Base-by-base conservation (phyloP, 176 grass and related monocot genomes). In the Luzula sylvatica region DNA sequence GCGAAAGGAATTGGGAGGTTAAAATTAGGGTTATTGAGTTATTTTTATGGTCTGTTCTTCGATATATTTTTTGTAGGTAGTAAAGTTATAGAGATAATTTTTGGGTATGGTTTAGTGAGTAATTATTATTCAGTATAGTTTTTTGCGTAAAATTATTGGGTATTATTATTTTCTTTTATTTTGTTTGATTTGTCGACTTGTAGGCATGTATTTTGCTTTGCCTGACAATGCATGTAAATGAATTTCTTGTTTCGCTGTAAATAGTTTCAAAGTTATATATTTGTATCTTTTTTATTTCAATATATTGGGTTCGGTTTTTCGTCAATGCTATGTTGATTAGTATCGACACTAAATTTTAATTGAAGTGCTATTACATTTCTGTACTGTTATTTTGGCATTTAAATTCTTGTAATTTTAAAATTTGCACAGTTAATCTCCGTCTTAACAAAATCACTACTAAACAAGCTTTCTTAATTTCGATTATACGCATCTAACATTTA, bases 51-150 rank as follows among this genome's bases (percentile, higher is more conserved):
- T 49, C 47, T 63, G 12, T 63, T 19, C 21, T 47, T 27, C 7
- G 6, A 18, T 48, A 28, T 64, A 8, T 49, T 32, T 24, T 64
- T 64, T 50, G 47, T 64, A 49, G 25, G 29, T 25, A 26, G 44
- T 47, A 27, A 64, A 27, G 22, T 6, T 47, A n/a, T n/a, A 29
- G 43, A 49, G 26, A 47, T 47, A 50, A 35, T 64, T n/a, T 64
- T 64, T 64, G 60, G 26, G 44, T 32, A 45, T 47, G 60, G 20
- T 64, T 50, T 64, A 48, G 24, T 64, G 60, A 1, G 60, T 27
- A 8, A 32, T 48, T 64, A 57, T 57, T 11, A 46, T 50, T 64
- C 23, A 11, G 42, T 12, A 30, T 47, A 21, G 56, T 35, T 35
- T n/a, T 35, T 35, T 9, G 30, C 30, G 30, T 35, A 4, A 7